Base-by-base conservation (phyloP, 257 asterid genomes). In the Avicennia marina region DNA sequence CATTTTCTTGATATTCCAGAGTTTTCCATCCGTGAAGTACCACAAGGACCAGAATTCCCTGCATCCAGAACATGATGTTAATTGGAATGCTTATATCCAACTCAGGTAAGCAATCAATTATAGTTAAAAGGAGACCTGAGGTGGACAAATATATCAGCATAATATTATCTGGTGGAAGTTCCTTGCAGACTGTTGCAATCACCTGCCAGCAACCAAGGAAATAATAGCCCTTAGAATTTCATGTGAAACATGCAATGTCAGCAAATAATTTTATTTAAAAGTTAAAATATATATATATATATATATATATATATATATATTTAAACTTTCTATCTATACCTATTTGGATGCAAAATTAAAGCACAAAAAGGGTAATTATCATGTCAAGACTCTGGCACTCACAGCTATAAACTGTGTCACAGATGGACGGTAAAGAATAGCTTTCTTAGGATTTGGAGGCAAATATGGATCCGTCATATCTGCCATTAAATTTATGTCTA, bases 371-470 rank as follows among this genome's bases (percentile, higher is more conserved):
- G 56, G 42, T 64, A 61, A 56, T 17, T 40, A 49, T 48, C 51
- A 63, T 15, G 26, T 39, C 64, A 47, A 40, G 69, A 58, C 60
- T 56, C 45, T 39, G 65, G 55, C 45, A 78, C 98, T 85, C 79
- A 91, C 98, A 41, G 98, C 79, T 70, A 86, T 34, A 60, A 91
- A 72, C 63, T 88, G 95, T 27, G 98, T 81, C 66, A 78, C 86
- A 49, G 90, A 72, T 19, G 98, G 95, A 52, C 95, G 95, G 62
- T 91, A 76, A 19, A 91, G 85, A 56, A 91, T 73, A 42, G 93
- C 91, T 75, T 91, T 91, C 69, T 78, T 88, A 20, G 98, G 95
- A 74, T 91, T 91, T 55, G 97, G 94, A 27, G 98, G 98, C 67
- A 91, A 72, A 74, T 79, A 81, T 60, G 98, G 93, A 82, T 91